Conservation (phyloP, 805 yeast species). For the Yarrowia porcina region DNA sequence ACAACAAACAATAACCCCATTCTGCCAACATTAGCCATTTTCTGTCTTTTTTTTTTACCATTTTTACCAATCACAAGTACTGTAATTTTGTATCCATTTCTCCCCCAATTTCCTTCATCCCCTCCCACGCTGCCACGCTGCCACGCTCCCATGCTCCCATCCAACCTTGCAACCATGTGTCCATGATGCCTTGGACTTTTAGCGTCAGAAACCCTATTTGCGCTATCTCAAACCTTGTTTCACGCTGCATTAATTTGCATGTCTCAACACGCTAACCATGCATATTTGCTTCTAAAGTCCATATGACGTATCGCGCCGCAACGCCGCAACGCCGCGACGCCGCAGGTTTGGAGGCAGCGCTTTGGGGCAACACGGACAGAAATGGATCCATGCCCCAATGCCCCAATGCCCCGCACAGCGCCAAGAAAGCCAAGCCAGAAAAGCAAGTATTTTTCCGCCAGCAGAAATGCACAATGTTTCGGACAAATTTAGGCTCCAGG, state of each 20-base stretch:
- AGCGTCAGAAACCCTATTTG: background rate
- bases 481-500: conserved; percentile 3
- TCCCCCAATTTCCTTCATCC: too few relatives aligned
- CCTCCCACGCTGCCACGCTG: too few relatives aligned
- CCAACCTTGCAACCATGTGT: too few relatives aligned
- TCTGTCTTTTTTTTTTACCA: too few relatives aligned
- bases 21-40: too few relatives aligned
- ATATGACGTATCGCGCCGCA: background rate
- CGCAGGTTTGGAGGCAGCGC: background rate
- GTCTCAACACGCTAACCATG: conserved; percentile 17
- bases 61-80: too few relatives aligned
- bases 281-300: conserved; percentile 18
- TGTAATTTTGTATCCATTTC: too few relatives aligned
- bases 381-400: too few relatives aligned
- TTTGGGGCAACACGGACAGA: too few relatives aligned
- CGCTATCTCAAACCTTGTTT: background rate
- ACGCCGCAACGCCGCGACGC: too few relatives aligned
- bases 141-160: too few relatives aligned
- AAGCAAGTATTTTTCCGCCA: background rate
- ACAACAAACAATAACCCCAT: too few relatives aligned
- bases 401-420: background rate
- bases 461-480: background rate
- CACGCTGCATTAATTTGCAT: conserved; percentile 15
- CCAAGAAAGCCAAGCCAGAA: background rate
- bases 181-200: background rate